Percentiles rank a stretch among this genome's conserved stretches.
These are phyloP conservation scores for Wallacemonas rigidus DNA, from an alignment of 208 protist genomes.

Conservation along the genomic window DNA sequence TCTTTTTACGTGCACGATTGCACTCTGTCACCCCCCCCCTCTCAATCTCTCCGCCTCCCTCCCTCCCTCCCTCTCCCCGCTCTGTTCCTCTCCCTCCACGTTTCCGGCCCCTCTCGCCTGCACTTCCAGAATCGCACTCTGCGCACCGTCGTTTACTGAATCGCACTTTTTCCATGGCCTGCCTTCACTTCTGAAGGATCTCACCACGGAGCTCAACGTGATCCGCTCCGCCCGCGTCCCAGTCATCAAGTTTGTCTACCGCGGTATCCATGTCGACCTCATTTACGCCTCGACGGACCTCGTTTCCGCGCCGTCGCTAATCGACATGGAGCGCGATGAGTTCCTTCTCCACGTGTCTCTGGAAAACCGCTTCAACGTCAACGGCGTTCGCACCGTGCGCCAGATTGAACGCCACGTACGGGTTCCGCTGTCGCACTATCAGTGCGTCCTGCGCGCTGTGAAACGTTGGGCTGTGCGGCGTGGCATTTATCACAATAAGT, in stretches of 20 bases:
- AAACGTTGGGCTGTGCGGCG: conserved; percentile 85
- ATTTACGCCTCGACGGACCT: conserved; percentile 68
- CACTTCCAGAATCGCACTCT: conserved; percentile 52
- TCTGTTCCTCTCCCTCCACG: neutral
- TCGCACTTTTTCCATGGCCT: conserved; percentile 59
- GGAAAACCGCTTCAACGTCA: conserved; percentile 58
- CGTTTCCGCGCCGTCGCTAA: conserved; percentile 48
- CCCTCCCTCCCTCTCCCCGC: neutral
- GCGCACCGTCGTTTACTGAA: conserved; percentile 45
- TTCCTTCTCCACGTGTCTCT: conserved; percentile 61
- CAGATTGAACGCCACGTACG: conserved; percentile 60
- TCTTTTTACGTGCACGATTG: too few species aligned
- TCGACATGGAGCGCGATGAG: conserved; percentile 50
- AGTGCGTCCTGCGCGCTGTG: conserved; percentile 62
- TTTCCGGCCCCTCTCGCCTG: neutral
- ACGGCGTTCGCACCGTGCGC: conserved; percentile 79
- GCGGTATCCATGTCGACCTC: conserved; percentile 73
- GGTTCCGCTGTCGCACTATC: conserved; percentile 48
- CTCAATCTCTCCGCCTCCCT: too few species aligned
- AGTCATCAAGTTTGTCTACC: conserved; percentile 73
- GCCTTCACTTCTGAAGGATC: conserved; percentile 35
- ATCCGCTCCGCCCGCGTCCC: conserved; percentile 74
- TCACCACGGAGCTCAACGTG: conserved; percentile 46
- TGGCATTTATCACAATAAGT: conserved; percentile 95
- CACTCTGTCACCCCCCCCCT: too few species aligned